phyloP scores from a whole-genome alignment of 1,284 basidiomycete genomes.

The Apiotrichum brassicae region DNA sequence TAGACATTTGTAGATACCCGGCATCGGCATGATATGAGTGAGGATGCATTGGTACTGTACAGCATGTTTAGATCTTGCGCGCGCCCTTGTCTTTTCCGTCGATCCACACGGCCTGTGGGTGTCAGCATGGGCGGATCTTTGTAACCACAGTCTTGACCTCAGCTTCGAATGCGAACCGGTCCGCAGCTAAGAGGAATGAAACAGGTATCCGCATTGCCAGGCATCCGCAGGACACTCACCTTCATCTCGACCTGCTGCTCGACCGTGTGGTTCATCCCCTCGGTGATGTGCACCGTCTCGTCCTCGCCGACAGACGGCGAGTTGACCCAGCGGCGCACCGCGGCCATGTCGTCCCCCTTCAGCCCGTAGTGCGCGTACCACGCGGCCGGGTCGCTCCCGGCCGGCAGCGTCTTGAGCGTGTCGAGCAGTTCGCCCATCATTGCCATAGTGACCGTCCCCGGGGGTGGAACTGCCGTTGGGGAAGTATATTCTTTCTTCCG shows the following conservation, averaged over 20 bases:
- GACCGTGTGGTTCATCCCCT: conserved; percentile 46
- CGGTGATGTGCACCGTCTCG: conserved; percentile 51
- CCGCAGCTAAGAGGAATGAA: no score
- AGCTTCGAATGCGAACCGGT: no score
- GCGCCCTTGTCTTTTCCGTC: conserved; percentile 14
- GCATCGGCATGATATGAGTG: conserved; percentile 3
- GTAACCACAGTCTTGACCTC: no score
- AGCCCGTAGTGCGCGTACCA: conserved; percentile 54
- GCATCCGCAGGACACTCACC: conserved; percentile 32
- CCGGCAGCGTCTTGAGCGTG: conserved; percentile 55
- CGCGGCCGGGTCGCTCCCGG: conserved; percentile 47
- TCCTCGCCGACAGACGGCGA: conserved; percentile 60
- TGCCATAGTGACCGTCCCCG: conserved; percentile 56
- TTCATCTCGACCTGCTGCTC: conserved; percentile 48
- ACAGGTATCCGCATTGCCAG: no score
- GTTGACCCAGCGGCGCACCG: conserved; percentile 59
- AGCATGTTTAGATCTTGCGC: conserved; percentile 1
- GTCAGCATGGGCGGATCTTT: background rate
- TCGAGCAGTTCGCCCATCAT: conserved; percentile 60
- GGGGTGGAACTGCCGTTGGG: conserved; percentile 37
- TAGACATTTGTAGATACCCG: background rate
- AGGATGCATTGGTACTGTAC: conserved; percentile 2
- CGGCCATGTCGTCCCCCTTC: conserved; percentile 55
- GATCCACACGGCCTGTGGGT: conserved; percentile 13
- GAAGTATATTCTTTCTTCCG: conserved; percentile 47